A percentile compares a stretch with the other conserved stretches of the same genome.
These are phyloP conservation scores for Fonsecaea erecta DNA, from an alignment of 2,329 filamentous ascomycete species.

Conservation along the genomic window DNA sequence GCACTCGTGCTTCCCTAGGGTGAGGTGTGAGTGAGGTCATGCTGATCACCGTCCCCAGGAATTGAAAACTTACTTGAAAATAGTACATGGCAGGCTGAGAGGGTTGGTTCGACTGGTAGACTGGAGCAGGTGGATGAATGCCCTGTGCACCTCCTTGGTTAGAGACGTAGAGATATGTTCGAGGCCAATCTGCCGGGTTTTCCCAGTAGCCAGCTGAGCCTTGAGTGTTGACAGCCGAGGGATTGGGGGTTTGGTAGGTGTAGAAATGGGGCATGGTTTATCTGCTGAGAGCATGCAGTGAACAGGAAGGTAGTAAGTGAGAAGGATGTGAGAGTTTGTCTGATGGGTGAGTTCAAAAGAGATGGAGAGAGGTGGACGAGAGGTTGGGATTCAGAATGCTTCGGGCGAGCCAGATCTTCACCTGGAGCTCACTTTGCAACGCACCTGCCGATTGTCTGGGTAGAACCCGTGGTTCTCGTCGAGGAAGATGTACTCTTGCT, in stretches of 20 bases:
- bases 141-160: constrained; percentile 35
- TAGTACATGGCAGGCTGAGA: constrained; percentile 33
- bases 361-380: not conserved
- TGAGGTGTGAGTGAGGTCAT: constrained; percentile 20
- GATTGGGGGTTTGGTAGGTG: constrained; percentile 32
- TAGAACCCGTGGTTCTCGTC: constrained; percentile 35
- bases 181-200: constrained; percentile 34
- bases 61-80: constrained; percentile 24
- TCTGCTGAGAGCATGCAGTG: constrained; percentile 14
- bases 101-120: constrained; percentile 34
- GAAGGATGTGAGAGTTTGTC: constrained; percentile 7
- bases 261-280: constrained; percentile 31
- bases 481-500: constrained; percentile 37
- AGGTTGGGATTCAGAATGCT: not conserved
- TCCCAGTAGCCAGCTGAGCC: constrained; percentile 27
- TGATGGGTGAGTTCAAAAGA: not conserved
- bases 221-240: constrained; percentile 28
- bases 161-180: constrained; percentile 34
- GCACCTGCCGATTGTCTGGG: constrained; percentile 35
- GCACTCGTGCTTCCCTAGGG: constrained; percentile 27
- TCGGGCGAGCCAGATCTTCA: not conserved
- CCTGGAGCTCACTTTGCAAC: constrained; percentile 24
- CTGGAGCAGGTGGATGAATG: constrained; percentile 36
- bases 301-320: not conserved
- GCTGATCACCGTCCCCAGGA: not conserved